Conservation (phyloP, 2,329 filamentous ascomycete species). For the Zymoseptoria brevis region DNA sequence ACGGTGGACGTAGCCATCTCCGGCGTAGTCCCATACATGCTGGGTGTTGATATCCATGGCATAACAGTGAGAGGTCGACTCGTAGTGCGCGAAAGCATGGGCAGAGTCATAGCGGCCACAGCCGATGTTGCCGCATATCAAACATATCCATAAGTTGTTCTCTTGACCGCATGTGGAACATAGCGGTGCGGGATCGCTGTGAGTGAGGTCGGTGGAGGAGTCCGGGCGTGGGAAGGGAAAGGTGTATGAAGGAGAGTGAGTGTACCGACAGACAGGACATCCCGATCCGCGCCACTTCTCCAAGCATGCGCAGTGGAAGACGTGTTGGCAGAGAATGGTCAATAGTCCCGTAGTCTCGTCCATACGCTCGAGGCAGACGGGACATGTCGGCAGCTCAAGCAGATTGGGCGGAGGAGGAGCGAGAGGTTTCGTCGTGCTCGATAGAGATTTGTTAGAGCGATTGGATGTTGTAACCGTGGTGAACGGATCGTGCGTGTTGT, state of each 20-base stretch:
- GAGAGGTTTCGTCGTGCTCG: slow-evolving; percentile 48
- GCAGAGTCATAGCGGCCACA: slow-evolving; percentile 92
- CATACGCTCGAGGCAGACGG: slow-evolving; percentile 95
- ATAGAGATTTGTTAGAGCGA: slow-evolving; percentile 5
- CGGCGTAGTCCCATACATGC: slow-evolving; percentile 95
- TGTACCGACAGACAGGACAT: slow-evolving; percentile 91
- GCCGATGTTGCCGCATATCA: slow-evolving; percentile 86
- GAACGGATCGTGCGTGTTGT: slow-evolving; percentile 56
- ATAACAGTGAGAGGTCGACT: slow-evolving; percentile 81
- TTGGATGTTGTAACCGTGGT: slow-evolving; percentile 36
- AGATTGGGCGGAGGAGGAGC: slow-evolving; percentile 73
- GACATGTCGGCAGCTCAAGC: slow-evolving; percentile 87
- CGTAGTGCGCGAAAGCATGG: slow-evolving; percentile 89
- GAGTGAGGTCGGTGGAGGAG: slow-evolving; percentile 23
- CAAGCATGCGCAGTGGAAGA: slow-evolving; percentile 93
- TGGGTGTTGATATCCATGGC: slow-evolving; percentile 88
- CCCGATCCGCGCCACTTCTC: slow-evolving; percentile 93
- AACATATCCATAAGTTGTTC: slow-evolving; percentile 86
- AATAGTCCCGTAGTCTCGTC: slow-evolving; percentile 92
- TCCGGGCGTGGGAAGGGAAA: slow-evolving; percentile 30
- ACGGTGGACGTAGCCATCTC: slow-evolving; percentile 91
- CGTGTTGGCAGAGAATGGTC: slow-evolving; percentile 93
- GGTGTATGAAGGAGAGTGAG: slow-evolving; percentile 49
- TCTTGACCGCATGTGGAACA: slow-evolving; percentile 75
- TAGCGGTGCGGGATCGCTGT: slow-evolving; percentile 55